Evolutionary conservation across 1,284 basidiomycete genomes (phyloP).

Genomic region (Anthracocystis walkeri): DNA sequence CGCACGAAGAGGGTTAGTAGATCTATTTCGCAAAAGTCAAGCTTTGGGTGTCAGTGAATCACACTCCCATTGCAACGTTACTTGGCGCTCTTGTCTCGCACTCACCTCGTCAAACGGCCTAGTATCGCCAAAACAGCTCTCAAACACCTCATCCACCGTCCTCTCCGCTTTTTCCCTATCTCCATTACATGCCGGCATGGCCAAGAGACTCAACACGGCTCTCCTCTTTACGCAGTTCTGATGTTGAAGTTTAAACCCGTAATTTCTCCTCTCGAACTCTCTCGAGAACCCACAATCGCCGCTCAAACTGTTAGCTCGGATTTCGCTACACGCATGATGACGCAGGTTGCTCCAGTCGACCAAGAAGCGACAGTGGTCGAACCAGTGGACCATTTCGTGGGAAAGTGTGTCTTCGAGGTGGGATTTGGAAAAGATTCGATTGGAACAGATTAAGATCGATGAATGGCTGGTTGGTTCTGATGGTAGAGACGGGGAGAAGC

Average conservation of each 20-base stretch:
- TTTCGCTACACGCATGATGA: conserved; percentile 96
- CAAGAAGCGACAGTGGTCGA: conserved; percentile 92
- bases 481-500: conserved; percentile 59
- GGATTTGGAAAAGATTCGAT: conserved; percentile 75
- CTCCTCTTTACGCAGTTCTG: conserved; percentile 86
- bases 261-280: conserved; percentile 57
- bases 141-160: conserved; percentile 95
- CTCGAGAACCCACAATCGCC: conserved; percentile 71
- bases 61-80: not conserved
- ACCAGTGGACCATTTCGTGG: conserved; percentile 96
- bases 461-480: conserved; percentile 43
- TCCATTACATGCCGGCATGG: conserved; percentile 81
- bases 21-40: conserved; percentile 30
- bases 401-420: conserved; percentile 93
- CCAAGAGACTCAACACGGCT: conserved; percentile 82
- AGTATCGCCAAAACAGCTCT: conserved; percentile 94
- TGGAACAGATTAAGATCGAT: conserved; percentile 62
- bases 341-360: conserved; percentile 90
- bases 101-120: conserved; percentile 93
- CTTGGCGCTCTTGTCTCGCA: not conserved
- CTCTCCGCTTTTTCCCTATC: conserved; percentile 81
- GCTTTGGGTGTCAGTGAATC: not conserved
- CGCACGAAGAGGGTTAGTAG: conserved; percentile 28
- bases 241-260: conserved; percentile 89
- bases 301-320: conserved; percentile 85